These are phyloP conservation scores for Aspergillus coremiiformis DNA, from an alignment of 495 filamentous ascomycete genomes.

Conservation along the genomic window DNA sequence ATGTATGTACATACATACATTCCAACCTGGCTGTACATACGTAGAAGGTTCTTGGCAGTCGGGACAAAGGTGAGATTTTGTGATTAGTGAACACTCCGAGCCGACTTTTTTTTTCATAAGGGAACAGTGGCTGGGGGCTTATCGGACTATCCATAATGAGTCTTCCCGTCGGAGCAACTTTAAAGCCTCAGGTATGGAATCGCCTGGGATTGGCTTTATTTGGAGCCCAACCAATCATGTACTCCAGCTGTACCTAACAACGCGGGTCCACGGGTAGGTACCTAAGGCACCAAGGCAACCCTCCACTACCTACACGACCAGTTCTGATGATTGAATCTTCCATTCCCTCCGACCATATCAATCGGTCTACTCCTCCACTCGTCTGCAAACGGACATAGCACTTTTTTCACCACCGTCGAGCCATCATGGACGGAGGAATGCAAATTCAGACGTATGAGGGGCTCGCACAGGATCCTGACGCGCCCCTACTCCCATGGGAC, in stretches of 20 bases:
- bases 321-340: no score
- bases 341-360: neutral
- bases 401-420: neutral
- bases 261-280: no score
- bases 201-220: neutral
- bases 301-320: no score
- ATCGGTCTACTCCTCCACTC: neutral
- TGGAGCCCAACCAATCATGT: neutral
- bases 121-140: no score
- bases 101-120: no score
- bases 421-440: neutral
- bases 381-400: neutral
- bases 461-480: neutral
- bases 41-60: neutral
- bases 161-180: no score
- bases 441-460: neutral
- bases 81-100: conserved; percentile 8
- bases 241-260: no score
- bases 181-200: no score
- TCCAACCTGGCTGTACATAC: no score
- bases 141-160: no score
- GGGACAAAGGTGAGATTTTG: neutral
- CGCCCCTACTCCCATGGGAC: neutral
- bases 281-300: no score
- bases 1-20: no score